A percentile compares a stretch with the other conserved stretches of the same genome.
phyloP scores from a whole-genome alignment of 2,329 filamentous ascomycete genomes.

The Colletotrichum eremochloae region DNA sequence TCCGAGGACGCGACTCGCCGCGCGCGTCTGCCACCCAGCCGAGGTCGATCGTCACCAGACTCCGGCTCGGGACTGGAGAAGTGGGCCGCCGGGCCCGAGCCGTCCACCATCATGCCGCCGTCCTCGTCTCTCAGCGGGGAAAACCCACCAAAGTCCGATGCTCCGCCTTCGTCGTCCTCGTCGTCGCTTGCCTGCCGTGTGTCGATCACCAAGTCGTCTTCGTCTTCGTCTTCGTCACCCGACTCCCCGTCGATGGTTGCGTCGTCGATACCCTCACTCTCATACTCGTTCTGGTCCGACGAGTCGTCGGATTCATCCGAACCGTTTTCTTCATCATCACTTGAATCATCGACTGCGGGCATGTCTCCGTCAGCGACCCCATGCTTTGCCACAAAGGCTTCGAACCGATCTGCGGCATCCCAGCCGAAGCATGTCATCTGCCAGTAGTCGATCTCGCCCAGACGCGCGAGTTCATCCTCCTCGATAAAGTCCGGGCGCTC shows the following conservation, averaged over 20 bases:
- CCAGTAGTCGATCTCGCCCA: constrained; percentile 18
- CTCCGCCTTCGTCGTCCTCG: constrained; percentile 44
- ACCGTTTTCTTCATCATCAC: background rate
- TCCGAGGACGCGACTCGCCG: constrained; percentile 46
- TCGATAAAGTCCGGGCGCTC: constrained; percentile 6
- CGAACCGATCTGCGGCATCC: constrained; percentile 30
- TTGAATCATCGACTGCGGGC: background rate
- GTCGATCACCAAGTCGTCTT: constrained; percentile 31
- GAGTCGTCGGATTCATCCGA: constrained; percentile 25
- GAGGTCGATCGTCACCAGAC: constrained; percentile 8
- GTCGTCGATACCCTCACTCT: constrained; percentile 57
- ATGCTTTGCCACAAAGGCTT: constrained; percentile 29
- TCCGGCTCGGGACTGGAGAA: constrained; percentile 52
- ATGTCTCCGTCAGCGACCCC: constrained; percentile 1
- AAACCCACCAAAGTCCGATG: constrained; percentile 29
- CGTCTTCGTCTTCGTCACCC: constrained; percentile 30
- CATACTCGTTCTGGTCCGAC: constrained; percentile 49
- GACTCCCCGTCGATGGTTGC: constrained; percentile 47
- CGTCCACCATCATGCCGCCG: constrained; percentile 34
- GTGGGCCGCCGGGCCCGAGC: constrained; percentile 35
- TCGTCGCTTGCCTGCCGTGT: constrained; percentile 44
- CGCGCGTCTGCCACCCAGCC: constrained; percentile 44
- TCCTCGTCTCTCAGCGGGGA: constrained; percentile 37
- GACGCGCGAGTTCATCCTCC: background rate
- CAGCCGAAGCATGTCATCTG: constrained; percentile 32